Evolutionary conservation across 768 basidiomycete genomes (phyloP), one percentile per base, ranked within the genome.

Genomic region (Pilatotrama ljubarskyi): DNA sequence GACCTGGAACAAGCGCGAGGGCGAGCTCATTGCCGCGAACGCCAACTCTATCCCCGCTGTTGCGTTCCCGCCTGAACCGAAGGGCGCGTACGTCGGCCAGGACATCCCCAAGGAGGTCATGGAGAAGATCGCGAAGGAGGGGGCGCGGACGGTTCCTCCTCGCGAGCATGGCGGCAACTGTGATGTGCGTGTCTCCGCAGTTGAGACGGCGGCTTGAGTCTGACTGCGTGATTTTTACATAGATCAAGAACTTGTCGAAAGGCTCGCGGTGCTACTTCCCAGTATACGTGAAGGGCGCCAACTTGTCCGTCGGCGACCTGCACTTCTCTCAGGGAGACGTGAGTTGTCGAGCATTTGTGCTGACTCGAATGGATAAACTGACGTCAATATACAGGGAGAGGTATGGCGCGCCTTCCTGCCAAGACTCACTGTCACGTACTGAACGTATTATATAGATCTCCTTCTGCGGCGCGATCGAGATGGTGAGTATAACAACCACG

Each of bases 121-220:
- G 49, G 75, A 78, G 61, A 86, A 81, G 76, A 83, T 92, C 56
- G 75, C 76, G 11, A 68, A 65, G 29, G 88, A 92, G 63, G 90
- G 90, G 20, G 88, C 89, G 38, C 77, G 90, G 61, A 91, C 90
- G 0, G 77, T 89, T 42, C 90, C 90, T 7, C 87, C 86, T 14
- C 71, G 90, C n/a, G 89, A 92, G 69, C 88, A 91, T 69, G 89
- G 90, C 17, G 90, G 90, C 26, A 88, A 89, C 59, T 88, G 87
- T 66, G 87, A 89, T 73, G 87, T 82, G 66, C 58, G 78, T 40
- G 55, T 26, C 29, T 44, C 35, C n/a, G 2, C 24, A 13, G n/a
- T 4, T n/a, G 13, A 3, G 5, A 11, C 24, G 11, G 5, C 5
- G 36, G 17, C 43, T 13, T 15, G 8, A 2, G 10, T 38, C 55